Percentiles rank a stretch among this genome's conserved stretches.
Evolutionary conservation across 805 yeast genomes (phyloP).

Genomic region (Zygoascus ofunaensis): DNA sequence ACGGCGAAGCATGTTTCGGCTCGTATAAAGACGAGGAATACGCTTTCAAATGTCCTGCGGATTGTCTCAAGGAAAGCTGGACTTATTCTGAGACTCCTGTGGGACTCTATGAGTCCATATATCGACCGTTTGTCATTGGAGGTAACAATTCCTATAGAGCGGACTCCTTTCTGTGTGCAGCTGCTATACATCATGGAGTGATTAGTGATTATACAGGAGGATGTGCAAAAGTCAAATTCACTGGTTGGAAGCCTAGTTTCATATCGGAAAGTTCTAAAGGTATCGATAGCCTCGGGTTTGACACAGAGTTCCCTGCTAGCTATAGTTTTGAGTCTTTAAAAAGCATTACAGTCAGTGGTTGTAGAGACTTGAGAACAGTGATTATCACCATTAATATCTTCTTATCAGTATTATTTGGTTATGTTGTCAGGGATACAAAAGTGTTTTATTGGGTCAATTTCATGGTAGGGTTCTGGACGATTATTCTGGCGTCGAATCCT

Average conservation of each 20-base stretch:
- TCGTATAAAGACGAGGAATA: constrained; percentile 39
- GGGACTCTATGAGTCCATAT: constrained; percentile 59
- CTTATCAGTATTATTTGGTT: constrained; percentile 40
- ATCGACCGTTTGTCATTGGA: constrained; percentile 66
- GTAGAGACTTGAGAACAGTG: constrained; percentile 58
- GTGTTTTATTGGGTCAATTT: constrained; percentile 53
- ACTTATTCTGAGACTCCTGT: constrained; percentile 67
- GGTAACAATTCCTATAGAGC: constrained; percentile 69
- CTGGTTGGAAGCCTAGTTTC: constrained; percentile 45
- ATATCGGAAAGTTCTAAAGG: constrained; percentile 44
- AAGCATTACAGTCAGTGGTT: constrained; percentile 36
- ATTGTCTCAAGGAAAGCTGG: constrained; percentile 73
- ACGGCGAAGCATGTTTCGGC: constrained; percentile 48
- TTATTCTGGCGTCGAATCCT: constrained; percentile 76
- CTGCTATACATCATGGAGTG: constrained; percentile 80
- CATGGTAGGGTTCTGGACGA: constrained; percentile 75
- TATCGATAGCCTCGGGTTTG: constrained; percentile 47
- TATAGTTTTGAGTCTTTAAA: constrained; percentile 45
- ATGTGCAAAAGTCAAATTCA: constrained; percentile 53
- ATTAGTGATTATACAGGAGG: constrained; percentile 72
- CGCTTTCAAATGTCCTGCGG: constrained; percentile 73
- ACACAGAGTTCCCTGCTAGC: constrained; percentile 67
- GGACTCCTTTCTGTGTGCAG: constrained; percentile 83
- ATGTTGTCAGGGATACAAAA: constrained; percentile 43
- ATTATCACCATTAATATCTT: constrained; percentile 51